Evolutionary conservation across 2,329 filamentous ascomycete species (phyloP), one percentile per base, ranked within the genome.

Genomic region (Botrytis paeoniae): DNA sequence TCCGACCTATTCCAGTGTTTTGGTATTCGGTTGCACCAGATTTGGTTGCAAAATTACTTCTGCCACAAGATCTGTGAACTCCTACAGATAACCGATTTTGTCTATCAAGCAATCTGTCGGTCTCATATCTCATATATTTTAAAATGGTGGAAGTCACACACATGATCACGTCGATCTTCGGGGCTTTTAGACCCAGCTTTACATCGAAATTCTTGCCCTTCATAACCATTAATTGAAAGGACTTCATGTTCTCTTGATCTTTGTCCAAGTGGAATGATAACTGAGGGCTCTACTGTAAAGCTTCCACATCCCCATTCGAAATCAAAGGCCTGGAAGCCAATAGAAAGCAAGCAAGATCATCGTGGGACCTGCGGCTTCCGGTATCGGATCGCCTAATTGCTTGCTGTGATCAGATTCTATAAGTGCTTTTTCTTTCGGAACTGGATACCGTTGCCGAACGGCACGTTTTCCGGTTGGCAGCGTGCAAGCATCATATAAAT

Each of bases 21-120:
- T 57, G 65, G 65, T 43, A 69, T 69, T 69, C n/a, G 20, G 37
- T 43, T 59, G 51, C 18, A 69, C 65, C 54, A 69, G 48, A 69
- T 69, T 69, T 32, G 29, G 25, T 69, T 57, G 18, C 14, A 41
- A 69, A 57, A 37, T 48, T n/a, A 43, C n/a, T 18, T 25, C 43
- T 32, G 22, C 65, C 65, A 69, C 48, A 48, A 69, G 64, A 59
- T 69, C 48, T 69, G 35, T 65, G 35, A 9, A 29, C 18, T 29
- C 35, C 48, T 32, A 69, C 65, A 69, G 32, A 59, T 7, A 69
- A 29, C 41, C 39, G 37, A 32, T 57, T 43, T 25, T 57, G 37
- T 39, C 35, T 29, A 66, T 25, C 20, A 43, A 32, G 48, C 14
- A 18, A 37, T 10, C 18, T 57, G 10, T 29, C 48, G 16, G 35